Conservation (phyloP, 106 monocot genomes). For the Narthecium ossifragum region DNA sequence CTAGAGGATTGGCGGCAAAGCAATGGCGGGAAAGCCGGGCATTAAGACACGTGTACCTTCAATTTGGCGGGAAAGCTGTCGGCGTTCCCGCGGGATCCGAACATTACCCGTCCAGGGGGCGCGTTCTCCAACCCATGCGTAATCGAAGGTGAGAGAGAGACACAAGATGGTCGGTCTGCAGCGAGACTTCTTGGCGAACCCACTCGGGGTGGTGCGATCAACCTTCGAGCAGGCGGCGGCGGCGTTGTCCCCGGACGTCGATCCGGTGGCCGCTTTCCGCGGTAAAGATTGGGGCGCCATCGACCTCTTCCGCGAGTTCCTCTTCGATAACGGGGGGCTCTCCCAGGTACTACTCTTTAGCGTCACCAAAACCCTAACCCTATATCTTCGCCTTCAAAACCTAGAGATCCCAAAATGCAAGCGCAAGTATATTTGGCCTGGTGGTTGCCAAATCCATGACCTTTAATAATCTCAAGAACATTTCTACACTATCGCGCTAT, state of each 20-base stretch:
- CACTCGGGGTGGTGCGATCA: constrained; percentile 73
- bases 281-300: constrained; percentile 90
- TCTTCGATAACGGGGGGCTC: constrained; percentile 62
- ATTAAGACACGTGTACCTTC: not conserved
- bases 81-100: not conserved
- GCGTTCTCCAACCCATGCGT: not conserved
- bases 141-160: not conserved
- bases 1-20: too few relatives aligned
- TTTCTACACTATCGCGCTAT: too few relatives aligned
- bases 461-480: too few relatives aligned
- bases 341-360: constrained; percentile 35
- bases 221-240: constrained; percentile 74
- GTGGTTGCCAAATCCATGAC: too few relatives aligned
- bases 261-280: constrained; percentile 45
- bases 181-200: constrained; percentile 75
- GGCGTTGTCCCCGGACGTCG: constrained; percentile 15
- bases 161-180: constrained; percentile 57
- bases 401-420: too few relatives aligned
- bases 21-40: constrained; percentile 2
- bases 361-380: not conserved
- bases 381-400: too few relatives aligned
- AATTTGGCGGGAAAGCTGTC: not conserved
- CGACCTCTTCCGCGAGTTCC: constrained; percentile 69
- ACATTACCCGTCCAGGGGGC: too few relatives aligned
- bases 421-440: too few relatives aligned